Conservation (phyloP, 176 grass and related monocot genomes). For the Neostapfia colusana region DNA sequence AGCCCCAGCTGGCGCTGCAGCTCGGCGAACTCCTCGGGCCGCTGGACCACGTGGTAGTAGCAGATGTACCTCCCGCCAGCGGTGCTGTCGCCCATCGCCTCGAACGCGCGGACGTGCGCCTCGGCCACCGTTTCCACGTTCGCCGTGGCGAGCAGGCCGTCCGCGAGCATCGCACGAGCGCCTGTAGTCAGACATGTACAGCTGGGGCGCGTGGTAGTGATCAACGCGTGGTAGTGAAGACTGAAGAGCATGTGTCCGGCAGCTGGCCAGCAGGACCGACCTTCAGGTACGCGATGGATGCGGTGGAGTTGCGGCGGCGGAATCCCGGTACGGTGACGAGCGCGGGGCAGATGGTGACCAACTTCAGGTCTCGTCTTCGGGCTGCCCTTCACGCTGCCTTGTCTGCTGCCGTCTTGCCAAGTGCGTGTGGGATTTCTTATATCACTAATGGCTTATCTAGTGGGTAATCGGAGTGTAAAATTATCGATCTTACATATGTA, state of each 20-base stretch:
- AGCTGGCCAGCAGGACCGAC: neutral
- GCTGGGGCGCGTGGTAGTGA: neutral
- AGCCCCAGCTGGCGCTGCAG: conserved; percentile 85
- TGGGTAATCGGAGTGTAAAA: too few relatives aligned
- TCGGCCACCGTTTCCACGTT: conserved; percentile 71
- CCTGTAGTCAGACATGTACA: conserved; percentile 39
- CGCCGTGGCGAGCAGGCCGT: conserved; percentile 77
- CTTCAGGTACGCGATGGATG: conserved; percentile 94
- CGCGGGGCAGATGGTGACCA: conserved; percentile 79
- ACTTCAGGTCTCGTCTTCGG: conserved; percentile 80
- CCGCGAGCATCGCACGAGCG: conserved; percentile 63
- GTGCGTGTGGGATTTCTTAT: too few relatives aligned
- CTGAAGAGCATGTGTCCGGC: neutral
- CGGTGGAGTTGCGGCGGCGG: conserved; percentile 81
- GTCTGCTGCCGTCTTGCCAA: conserved; percentile 92
- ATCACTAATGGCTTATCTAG: too few relatives aligned
- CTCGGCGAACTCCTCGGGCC: conserved; percentile 63
- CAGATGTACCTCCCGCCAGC: conserved; percentile 89
- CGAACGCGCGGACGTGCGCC: conserved; percentile 76
- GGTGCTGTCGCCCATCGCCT: conserved; percentile 71
- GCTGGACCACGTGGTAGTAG: conserved; percentile 74
- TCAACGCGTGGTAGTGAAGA: neutral
- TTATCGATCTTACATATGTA: too few relatives aligned
- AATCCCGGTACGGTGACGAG: conserved; percentile 83
- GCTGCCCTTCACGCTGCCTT: conserved; percentile 87